Percentiles rank a stretch among this genome's conserved stretches.
Conservation (phyloP, 768 basidiomycete species). For the Lactarius tabidus region DNA sequence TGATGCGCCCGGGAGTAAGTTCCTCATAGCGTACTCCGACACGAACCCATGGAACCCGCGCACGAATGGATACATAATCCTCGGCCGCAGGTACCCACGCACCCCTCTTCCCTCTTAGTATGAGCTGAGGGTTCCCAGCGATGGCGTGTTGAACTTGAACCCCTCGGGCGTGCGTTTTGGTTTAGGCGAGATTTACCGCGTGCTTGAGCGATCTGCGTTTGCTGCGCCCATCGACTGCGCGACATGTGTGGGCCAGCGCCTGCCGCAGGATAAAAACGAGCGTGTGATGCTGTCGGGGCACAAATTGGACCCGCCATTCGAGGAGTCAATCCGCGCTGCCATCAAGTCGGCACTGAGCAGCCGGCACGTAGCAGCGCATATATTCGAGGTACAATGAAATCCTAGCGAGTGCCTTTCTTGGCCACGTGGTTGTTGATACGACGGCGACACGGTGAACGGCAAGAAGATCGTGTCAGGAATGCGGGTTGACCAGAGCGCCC, state of each 20-base stretch:
- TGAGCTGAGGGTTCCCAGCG: conserved; percentile 35
- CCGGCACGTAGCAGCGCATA: conserved; percentile 69
- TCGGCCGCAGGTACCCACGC: conserved; percentile 51
- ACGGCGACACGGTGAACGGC: conserved; percentile 53
- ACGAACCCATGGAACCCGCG: conserved; percentile 60
- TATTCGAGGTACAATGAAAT: conserved; percentile 64
- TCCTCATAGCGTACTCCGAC: conserved; percentile 60
- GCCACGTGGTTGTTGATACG: neutral
- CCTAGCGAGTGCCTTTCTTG: conserved; percentile 50
- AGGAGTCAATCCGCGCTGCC: conserved; percentile 47
- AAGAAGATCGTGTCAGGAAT: conserved; percentile 76
- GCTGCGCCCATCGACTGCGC: conserved; percentile 56
- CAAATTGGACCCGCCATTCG: conserved; percentile 42
- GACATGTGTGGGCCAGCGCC: conserved; percentile 63
- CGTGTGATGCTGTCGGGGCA: conserved; percentile 62
- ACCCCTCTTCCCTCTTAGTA: neutral
- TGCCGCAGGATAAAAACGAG: conserved; percentile 62
- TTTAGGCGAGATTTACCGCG: conserved; percentile 72
- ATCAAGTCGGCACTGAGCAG: conserved; percentile 61
- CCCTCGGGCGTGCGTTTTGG: conserved; percentile 82
- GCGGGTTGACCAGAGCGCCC: conserved; percentile 64
- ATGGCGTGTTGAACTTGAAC: conserved; percentile 70
- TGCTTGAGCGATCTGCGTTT: conserved; percentile 50
- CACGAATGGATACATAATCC: conserved; percentile 52
- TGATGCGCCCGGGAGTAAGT: conserved; percentile 46